Conservation (phyloP, 2,329 filamentous ascomycete species). For the Ophiostoma montium region DNA sequence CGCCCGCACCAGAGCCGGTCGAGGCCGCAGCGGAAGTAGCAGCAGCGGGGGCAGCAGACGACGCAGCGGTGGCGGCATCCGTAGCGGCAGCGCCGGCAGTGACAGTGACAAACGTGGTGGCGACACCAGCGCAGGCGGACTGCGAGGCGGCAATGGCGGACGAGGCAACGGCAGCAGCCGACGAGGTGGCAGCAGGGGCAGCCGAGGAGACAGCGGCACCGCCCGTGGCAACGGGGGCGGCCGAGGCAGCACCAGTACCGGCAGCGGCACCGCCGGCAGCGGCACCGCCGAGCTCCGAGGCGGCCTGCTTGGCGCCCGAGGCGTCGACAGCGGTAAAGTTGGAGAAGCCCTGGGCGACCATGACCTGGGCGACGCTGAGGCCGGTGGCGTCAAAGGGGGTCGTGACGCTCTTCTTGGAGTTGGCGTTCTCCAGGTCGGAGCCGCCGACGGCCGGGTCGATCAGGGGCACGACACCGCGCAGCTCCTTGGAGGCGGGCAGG, state of each 20-base stretch:
- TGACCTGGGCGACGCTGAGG: conserved; percentile 51
- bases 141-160: no score
- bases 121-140: not conserved
- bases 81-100: conserved; percentile 1
- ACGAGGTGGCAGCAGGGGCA: not conserved
- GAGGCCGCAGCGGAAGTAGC: conserved; percentile 2
- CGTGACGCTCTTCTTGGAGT: conserved; percentile 36
- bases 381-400: conserved; percentile 44
- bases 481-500: conserved; percentile 44
- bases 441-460: conserved; percentile 50
- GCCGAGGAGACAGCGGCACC: conserved; percentile 1
- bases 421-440: conserved; percentile 43
- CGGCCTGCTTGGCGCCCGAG: conserved; percentile 18
- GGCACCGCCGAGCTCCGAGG: conserved; percentile 12
- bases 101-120: conserved; percentile 2
- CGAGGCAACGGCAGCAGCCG: not conserved
- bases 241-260: conserved; percentile 14
- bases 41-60: not conserved
- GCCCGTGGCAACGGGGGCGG: conserved; percentile 1
- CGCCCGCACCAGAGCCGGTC: conserved; percentile 9
- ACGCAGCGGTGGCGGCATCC: not conserved
- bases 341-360: conserved; percentile 46
- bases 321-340: conserved; percentile 36
- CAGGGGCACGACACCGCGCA: conserved; percentile 53
- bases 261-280: conserved; percentile 10